Base-by-base conservation (phyloP, 2,329 filamentous ascomycete genomes). In the Whalleya microplaca region DNA sequence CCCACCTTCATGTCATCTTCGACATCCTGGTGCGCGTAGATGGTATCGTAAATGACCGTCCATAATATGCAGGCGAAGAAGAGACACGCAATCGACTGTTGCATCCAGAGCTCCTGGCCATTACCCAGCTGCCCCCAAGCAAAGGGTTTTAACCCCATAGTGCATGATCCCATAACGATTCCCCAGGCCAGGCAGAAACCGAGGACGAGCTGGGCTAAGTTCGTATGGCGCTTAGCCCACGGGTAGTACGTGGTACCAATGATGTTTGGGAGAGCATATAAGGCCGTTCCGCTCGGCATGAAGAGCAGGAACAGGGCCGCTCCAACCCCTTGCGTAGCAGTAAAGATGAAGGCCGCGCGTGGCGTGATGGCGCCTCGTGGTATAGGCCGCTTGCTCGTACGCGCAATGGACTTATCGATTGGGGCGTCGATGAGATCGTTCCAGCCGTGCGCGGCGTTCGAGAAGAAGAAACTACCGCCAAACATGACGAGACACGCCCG, bases 1-100 rank as follows among this genome's bases (percentile, higher is more conserved):
- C 72, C 72, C 2, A 70, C 56, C 41, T 66, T 68, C 32, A 68
- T 53, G 29, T 75, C 73, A 32, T 74, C 72, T 18, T 58, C 60
- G 5, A 71, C 45, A 48, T 75, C 73, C 51, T 73, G 71, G 48
- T 71, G 66, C 4, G 71, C 72, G 53, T 75, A 75, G 45, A 75
- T 70, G 7, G 71, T 73, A 56, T 74, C 73, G 55, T 70, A 74
- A 45, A 73, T 66, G 48, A 71, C 55, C 6, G 65, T 68, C 71
- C 71, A 74, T 4, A 73, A 51, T 2, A 69, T 64, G 43, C 58
- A 64, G 6, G 70, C 70, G n/a, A 65, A 20, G 32, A 69, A 65
- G 29, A 72, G 62, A 45, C 63, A 65, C 2, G 58, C 49, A 12
- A 64, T 65, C 44, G 69, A 62, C 32, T 65, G 48, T 21, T 67